phyloP scores from a whole-genome alignment of 768 basidiomycete genomes.

The Panellus pusillus region DNA sequence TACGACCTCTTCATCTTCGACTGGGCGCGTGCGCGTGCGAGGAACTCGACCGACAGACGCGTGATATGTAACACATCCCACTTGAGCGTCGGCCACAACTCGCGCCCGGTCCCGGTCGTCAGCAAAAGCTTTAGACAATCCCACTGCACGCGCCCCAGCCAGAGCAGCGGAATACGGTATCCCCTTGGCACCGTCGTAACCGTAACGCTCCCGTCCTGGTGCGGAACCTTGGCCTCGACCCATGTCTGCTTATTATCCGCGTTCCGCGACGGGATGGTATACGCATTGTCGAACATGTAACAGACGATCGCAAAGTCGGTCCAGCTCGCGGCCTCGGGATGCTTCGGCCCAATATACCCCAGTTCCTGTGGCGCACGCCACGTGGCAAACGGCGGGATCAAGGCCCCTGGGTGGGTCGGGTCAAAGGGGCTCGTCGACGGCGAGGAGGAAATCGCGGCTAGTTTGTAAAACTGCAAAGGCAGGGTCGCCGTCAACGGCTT shows the following conservation, averaged over 20 bases:
- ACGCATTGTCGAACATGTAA: constrained; percentile 19
- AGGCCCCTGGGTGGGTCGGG: neutral
- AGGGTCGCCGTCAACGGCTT: neutral
- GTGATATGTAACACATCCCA: constrained; percentile 19
- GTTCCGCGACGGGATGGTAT: constrained; percentile 17
- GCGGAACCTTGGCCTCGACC: constrained; percentile 14
- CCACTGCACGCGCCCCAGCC: constrained; percentile 19
- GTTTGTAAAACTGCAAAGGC: constrained; percentile 13
- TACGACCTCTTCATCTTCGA: constrained; percentile 17
- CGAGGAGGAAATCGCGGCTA: constrained; percentile 18
- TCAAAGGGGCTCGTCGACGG: constrained; percentile 17
- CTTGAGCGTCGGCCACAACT: constrained; percentile 12
- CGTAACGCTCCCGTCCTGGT: neutral
- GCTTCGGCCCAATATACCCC: constrained; percentile 13
- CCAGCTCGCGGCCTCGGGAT: constrained; percentile 9
- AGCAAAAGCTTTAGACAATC: constrained; percentile 17
- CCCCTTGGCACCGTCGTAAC: constrained; percentile 15
- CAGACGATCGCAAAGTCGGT: constrained; percentile 9
- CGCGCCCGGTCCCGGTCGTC: constrained; percentile 4
- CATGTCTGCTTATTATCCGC: constrained; percentile 17
- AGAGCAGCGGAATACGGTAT: constrained; percentile 19
- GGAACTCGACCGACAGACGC: constrained; percentile 11
- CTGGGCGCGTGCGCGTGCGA: constrained; percentile 15
- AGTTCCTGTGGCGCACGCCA: constrained; percentile 17
- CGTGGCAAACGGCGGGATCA: constrained; percentile 14